These are phyloP conservation scores for Exophiala mesophila DNA, from an alignment of 2,329 filamentous ascomycete species.

Conservation along the genomic window DNA sequence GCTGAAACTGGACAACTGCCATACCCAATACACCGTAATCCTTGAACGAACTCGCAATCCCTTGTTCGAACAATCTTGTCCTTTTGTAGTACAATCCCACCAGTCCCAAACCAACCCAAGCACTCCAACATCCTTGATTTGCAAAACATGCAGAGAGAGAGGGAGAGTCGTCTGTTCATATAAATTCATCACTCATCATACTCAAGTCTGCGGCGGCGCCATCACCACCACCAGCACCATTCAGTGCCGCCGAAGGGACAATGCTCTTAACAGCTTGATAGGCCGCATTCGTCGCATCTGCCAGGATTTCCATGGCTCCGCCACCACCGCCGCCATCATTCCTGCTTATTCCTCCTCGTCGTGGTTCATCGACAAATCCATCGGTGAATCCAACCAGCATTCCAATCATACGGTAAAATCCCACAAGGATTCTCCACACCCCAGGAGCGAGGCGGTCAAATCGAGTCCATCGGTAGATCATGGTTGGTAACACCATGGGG, in stretches of 20 bases:
- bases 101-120: background rate
- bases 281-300: constrained; percentile 6
- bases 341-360: too few relatives aligned
- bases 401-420: constrained; percentile 14
- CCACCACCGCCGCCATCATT: constrained; percentile 16
- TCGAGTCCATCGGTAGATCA: constrained; percentile 44
- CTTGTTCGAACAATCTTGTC: too few relatives aligned
- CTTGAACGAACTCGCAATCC: too few relatives aligned
- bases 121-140: too few relatives aligned
- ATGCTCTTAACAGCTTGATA: constrained; percentile 6
- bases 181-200: constrained; percentile 27
- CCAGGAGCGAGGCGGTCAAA: constrained; percentile 8
- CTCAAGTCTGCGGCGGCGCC: constrained; percentile 13
- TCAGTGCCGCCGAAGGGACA: too few relatives aligned
- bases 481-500: constrained; percentile 53
- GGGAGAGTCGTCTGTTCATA: too few relatives aligned
- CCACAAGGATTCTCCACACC: constrained; percentile 16
- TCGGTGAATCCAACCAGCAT: constrained; percentile 36
- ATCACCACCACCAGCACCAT: constrained; percentile 1
- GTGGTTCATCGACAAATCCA: constrained; percentile 39
- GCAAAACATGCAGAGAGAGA: too few relatives aligned
- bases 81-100: too few relatives aligned
- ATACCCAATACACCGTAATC: too few relatives aligned
- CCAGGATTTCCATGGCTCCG: background rate
- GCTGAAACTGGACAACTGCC: too few relatives aligned